phyloP scores from a whole-genome alignment of 306 rosid species.

The Pterocarpus santalinus region DNA sequence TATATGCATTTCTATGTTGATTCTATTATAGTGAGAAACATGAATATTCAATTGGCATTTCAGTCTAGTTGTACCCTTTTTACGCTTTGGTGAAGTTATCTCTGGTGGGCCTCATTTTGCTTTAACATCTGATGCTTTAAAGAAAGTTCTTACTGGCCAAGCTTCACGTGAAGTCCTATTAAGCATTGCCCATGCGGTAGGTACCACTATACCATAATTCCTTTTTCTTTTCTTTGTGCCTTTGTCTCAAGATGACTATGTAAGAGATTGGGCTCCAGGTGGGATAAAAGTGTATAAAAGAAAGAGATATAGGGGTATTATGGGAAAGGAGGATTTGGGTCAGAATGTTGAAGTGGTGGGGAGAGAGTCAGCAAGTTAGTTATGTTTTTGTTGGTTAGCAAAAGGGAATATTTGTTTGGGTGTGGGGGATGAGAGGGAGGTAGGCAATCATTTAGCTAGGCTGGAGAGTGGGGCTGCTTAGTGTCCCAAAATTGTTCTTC shows the following conservation, averaged over 20 bases:
- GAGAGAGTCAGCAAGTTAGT: too few species aligned
- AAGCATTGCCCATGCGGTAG: constrained; percentile 86
- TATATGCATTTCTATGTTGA: background rate
- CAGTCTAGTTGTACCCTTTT: constrained; percentile 88
- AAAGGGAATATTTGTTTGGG: too few species aligned
- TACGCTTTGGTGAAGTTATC: constrained; percentile 89
- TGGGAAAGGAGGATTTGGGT: too few species aligned
- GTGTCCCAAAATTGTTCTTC: too few species aligned
- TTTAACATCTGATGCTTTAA: constrained; percentile 84
- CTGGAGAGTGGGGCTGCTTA: too few species aligned
- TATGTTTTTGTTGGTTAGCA: too few species aligned
- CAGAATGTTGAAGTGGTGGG: too few species aligned
- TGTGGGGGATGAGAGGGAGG: too few species aligned
- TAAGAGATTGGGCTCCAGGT: too few species aligned
- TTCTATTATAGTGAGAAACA: constrained; percentile 24
- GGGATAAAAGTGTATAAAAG: too few species aligned
- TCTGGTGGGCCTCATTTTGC: constrained; percentile 84
- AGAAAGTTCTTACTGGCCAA: constrained; percentile 82
- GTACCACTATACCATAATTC: constrained; percentile 48
- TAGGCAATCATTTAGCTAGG: too few species aligned
- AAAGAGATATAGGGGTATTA: too few species aligned
- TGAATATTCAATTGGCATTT: constrained; percentile 38
- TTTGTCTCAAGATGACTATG: background rate
- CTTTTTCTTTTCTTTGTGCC: constrained; percentile 27
- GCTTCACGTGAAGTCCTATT: constrained; percentile 77